Percentiles rank a stretch among this genome's conserved stretches.
Conservation (phyloP, 1,284 basidiomycete species). For the Dichomitus squalens region DNA sequence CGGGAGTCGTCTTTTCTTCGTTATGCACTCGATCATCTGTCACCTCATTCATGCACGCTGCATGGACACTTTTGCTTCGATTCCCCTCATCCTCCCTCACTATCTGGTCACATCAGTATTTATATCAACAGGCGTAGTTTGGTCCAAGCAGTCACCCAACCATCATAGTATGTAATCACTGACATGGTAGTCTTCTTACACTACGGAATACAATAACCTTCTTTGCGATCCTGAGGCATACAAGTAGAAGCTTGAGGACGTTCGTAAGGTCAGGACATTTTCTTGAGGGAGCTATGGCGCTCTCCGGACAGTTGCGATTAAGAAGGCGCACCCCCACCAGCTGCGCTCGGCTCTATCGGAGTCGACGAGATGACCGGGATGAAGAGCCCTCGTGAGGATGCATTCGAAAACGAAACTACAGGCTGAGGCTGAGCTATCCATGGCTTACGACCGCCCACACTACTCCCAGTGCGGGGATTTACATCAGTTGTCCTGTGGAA, state of each 20-base stretch:
- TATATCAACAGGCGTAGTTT: constrained; percentile 1
- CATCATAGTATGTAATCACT: constrained; percentile 19
- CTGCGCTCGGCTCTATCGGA: too few species aligned
- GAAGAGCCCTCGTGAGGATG: too few species aligned
- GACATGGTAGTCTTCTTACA: constrained; percentile 5
- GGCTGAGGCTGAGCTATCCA: constrained; percentile 6
- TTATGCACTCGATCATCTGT: background rate
- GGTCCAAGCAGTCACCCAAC: background rate
- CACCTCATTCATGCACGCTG: too few species aligned
- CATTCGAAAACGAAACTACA: constrained; percentile 18
- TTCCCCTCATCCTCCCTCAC: background rate
- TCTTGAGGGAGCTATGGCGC: too few species aligned
- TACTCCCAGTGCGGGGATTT: background rate
- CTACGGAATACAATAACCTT: constrained; percentile 14
- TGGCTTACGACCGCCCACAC: constrained; percentile 3
- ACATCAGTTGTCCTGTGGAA: background rate
- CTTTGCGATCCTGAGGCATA: constrained; percentile 5
- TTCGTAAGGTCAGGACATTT: too few species aligned
- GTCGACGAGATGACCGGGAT: too few species aligned
- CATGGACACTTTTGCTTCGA: background rate
- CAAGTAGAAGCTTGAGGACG: too few species aligned
- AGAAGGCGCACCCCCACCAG: too few species aligned
- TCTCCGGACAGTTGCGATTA: too few species aligned
- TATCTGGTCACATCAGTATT: background rate
- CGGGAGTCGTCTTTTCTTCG: background rate